Evolutionary conservation across 73 alveolate genomes (phyloP), one percentile per base, ranked within the genome.

Genomic region (Tetrahymena thermophila): DNA sequence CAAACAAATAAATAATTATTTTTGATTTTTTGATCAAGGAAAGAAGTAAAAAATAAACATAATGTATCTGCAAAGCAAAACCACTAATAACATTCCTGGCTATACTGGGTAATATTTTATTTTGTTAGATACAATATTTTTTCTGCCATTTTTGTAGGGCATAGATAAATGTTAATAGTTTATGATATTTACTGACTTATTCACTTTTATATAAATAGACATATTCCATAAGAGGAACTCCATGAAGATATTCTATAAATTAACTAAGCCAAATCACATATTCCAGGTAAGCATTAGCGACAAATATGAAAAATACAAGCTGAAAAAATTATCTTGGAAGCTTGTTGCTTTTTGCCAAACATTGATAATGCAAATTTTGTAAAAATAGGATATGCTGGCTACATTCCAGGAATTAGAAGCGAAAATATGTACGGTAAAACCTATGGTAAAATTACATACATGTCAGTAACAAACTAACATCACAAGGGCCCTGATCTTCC

Each of bases 401-500:
- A 85, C 57, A 94, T 94, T 31, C 96, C 96, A 34, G 96, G 96
- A 16, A 89, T 95, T 35, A 85, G 55, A 56, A 35, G 95, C 31
- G 95, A 95, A 84, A 95, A 95, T 89, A 35, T 6, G 35, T 85
- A 85, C 14, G 95, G 96, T n/a, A 89, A 85, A 57, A 50, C 95
- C 19, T 95, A 0, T 34, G 95, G 95, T 40, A 95, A 95, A 35
- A 95, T 95, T 34, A 95, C 95, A 85, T 84, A 35, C 34, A 43
- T 95, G 50, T 95, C 95, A 6, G 84, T 57, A 85, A 95, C 96
- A 10, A 55, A 35, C 35, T 34, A 40, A 10, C 96, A 95, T 95
- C 95, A 95, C 93, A n/a, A 57, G 93, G 96, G 94, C 28, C 71
- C 96, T 6, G 94, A 95, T 95, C 55, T 95, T 55, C 93, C 96